phyloP scores from a whole-genome alignment of 768 basidiomycete genomes.

The Amanita molliuscula region DNA sequence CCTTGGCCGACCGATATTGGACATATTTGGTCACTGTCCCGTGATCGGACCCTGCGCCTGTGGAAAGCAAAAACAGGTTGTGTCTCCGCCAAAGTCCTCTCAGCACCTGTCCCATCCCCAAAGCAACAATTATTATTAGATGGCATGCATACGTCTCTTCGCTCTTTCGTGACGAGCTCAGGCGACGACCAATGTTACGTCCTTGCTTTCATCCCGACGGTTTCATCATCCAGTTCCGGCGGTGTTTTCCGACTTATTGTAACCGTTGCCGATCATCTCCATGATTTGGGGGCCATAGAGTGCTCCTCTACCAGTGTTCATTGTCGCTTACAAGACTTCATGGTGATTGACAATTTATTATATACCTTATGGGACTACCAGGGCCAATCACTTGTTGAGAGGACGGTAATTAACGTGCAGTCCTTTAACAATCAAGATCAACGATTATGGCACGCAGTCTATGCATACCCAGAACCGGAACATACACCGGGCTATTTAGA shows the following conservation, averaged over 20 bases:
- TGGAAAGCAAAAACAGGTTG: constrained; percentile 78
- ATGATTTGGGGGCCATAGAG: constrained; percentile 47
- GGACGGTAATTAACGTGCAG: constrained; percentile 33
- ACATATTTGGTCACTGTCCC: constrained; percentile 76
- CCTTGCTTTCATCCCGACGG: constrained; percentile 65
- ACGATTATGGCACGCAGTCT: constrained; percentile 42
- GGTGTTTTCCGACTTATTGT: constrained; percentile 71
- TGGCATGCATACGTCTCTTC: constrained; percentile 54
- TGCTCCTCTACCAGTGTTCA: constrained; percentile 51
- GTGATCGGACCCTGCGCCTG: constrained; percentile 74
- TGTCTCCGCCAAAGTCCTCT: constrained; percentile 49
- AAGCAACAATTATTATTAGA: constrained; percentile 45
- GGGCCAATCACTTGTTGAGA: constrained; percentile 63
- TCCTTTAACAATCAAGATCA: constrained; percentile 20
- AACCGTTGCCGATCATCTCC: constrained; percentile 46
- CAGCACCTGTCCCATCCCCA: constrained; percentile 23
- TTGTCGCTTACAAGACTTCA: constrained; percentile 72
- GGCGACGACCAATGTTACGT: constrained; percentile 48
- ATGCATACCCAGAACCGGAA: constrained; percentile 62
- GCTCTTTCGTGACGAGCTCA: constrained; percentile 40
- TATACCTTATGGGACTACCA: constrained; percentile 77
- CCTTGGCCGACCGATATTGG: constrained; percentile 69
- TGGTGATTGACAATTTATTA: constrained; percentile 42
- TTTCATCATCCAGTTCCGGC: constrained; percentile 51
- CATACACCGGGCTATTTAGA: constrained; percentile 84